phyloP scores from a whole-genome alignment of 108 stramenopile species.

The Craspedostauros australis region DNA sequence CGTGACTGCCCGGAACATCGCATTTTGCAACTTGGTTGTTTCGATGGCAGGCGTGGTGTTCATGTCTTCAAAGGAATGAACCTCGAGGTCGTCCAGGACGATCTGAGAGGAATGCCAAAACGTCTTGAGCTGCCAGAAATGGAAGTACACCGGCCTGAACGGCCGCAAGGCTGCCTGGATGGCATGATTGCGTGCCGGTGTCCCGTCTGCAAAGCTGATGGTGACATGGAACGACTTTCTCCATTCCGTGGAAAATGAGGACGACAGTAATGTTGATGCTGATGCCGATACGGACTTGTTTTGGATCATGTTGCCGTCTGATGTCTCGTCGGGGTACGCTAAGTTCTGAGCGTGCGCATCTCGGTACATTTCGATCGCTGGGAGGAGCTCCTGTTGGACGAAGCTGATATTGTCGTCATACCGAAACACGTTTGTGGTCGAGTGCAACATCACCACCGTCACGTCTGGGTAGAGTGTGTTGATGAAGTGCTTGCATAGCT shows the following conservation, averaged over 20 bases:
- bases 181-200: conserved; percentile 88
- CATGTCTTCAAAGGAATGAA: conserved; percentile 88
- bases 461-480: conserved; percentile 58
- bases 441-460: conserved; percentile 75
- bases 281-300: background rate
- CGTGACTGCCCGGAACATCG: conserved; percentile 48
- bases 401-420: conserved; percentile 96
- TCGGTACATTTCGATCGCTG: conserved; percentile 77
- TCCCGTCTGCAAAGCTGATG: conserved; percentile 91
- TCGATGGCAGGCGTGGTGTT: conserved; percentile 86
- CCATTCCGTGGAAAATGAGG: conserved; percentile 68
- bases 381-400: conserved; percentile 85
- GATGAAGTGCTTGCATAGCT: conserved; percentile 80
- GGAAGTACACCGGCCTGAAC: conserved; percentile 90
- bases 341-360: conserved; percentile 65
- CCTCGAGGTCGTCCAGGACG: conserved; percentile 87
- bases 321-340: conserved; percentile 45
- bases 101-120: conserved; percentile 93
- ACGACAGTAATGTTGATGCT: background rate
- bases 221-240: conserved; percentile 73
- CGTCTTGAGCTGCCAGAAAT: conserved; percentile 95
- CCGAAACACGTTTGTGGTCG: conserved; percentile 87
- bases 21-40: conserved; percentile 27
- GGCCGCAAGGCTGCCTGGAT: conserved; percentile 89
- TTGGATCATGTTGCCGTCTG: background rate